Evolutionary conservation across 495 filamentous ascomycete species (phyloP), one percentile per base, ranked within the genome.

Genomic region (Platismatia glauca): DNA sequence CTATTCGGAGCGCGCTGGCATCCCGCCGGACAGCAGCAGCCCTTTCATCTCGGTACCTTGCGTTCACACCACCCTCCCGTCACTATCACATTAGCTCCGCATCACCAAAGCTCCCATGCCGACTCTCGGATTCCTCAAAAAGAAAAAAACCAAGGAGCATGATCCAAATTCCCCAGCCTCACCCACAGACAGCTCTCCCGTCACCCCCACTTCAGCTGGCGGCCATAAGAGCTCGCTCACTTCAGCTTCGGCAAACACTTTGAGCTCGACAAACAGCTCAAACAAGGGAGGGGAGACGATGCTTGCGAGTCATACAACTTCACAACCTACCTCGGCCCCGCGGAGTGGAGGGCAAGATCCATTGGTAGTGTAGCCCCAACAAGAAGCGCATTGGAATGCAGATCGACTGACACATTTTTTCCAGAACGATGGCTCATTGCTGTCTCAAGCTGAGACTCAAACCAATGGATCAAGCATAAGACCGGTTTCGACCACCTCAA

Each of bases 81-180:
- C 38, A 37, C 24, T n/a, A 50, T 55, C 29, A 57, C 62, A 58
- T 31, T 48, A 50, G 39, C 55, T 58, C 39, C 53, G 37, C 46
- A 5, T 59, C 41, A 60, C 60, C 39, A 9, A 44, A 61, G 50
- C 63, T 66, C 57, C 61, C 66, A 70, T 70, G 66, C 66, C 66
- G 68, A 68, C 66, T 58, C 62, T 70, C 59, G 89, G 90, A 66
- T 87, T 96, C 71, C 83, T 98, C 71, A 98, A 97, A 83, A 97
- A 96, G 86, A 91, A 95, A 82, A 86, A 90, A 82, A 95, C 93
- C 78, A 96, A 90, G 85, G 87, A 90, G 77, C 73, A 73, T 71
- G 76, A 79, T 71, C 75, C 76, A 65, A 82, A 82, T 71, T 81
- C 84, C 71, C 81, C 81, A 69, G 82, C 80, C 67, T 86, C 86